Evolutionary conservation across 163 green algal species (phyloP).

Genomic region (Volvox carteri): DNA sequence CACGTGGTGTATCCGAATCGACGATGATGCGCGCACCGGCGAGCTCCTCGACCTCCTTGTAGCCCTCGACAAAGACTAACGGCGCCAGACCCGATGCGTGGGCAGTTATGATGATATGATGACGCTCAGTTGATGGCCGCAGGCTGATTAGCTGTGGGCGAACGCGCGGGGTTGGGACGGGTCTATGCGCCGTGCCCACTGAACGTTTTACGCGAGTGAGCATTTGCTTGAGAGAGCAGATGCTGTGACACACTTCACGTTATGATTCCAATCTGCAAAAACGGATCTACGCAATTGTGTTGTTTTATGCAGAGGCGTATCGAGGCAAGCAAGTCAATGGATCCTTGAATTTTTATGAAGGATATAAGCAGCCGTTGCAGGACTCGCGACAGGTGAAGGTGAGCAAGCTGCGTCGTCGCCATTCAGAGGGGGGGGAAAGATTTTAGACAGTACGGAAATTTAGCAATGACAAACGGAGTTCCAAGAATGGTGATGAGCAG

Average conservation of each 20-base stretch:
- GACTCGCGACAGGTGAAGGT: neutral
- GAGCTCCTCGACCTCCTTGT: constrained; percentile 60
- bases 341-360: neutral
- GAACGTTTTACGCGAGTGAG: neutral
- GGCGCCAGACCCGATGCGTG: constrained; percentile 15
- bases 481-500: neutral
- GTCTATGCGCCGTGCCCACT: constrained; percentile 1
- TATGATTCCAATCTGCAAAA: neutral
- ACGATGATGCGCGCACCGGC: constrained; percentile 52
- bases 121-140: no score
- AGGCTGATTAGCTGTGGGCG: neutral
- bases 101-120: neutral
- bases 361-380: neutral
- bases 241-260: neutral
- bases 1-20: constrained; percentile 40
- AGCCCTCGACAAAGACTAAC: constrained; percentile 53
- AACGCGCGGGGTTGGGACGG: constrained; percentile 9
- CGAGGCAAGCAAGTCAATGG: neutral
- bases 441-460: neutral
- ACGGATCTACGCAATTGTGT: constrained; percentile 9
- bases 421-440: no score
- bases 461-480: neutral
- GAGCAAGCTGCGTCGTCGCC: no score
- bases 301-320: neutral
- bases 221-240: neutral